Conservation (phyloP, 192 early-diverging fungal species). For the Spizellomyces punctatus region DNA sequence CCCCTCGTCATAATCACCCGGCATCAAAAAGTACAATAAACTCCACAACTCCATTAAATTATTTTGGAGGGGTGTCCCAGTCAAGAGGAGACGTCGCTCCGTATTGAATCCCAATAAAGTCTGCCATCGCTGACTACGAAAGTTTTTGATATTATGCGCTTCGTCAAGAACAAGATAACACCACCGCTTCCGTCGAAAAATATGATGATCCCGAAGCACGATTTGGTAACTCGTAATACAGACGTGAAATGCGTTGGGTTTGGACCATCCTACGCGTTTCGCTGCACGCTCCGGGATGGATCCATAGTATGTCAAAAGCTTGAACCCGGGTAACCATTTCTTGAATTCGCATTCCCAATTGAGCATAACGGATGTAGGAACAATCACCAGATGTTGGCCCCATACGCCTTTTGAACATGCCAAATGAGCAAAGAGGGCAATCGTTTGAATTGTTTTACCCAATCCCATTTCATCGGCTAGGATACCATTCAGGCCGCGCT, state of each 20-base stretch:
- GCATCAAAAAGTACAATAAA: conserved; percentile 93
- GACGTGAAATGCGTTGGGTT: conserved; percentile 71
- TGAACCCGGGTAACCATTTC: conserved; percentile 79
- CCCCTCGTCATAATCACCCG: conserved; percentile 27
- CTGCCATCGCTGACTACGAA: conserved; percentile 73
- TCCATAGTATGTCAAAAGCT: conserved; percentile 88
- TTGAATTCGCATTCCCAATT: conserved; percentile 93
- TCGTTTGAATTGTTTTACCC: conserved; percentile 91
- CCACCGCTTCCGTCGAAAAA: conserved; percentile 86
- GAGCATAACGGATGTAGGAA: conserved; percentile 84
- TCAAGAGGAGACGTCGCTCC: conserved; percentile 81
- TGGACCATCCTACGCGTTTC: conserved; percentile 27
- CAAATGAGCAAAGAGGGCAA: conserved; percentile 85
- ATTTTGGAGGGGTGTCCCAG: conserved; percentile 96
- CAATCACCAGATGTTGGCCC: conserved; percentile 85
- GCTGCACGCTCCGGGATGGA: conserved; percentile 78
- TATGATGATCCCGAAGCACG: conserved; percentile 78
- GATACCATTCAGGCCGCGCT: conserved; percentile 97
- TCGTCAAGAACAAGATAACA: conserved; percentile 95
- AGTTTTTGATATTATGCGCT: conserved; percentile 93
- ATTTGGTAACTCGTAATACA: conserved; percentile 89
- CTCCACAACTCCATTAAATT: conserved; percentile 97
- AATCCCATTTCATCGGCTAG: conserved; percentile 64
- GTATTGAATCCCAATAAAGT: conserved; percentile 81
- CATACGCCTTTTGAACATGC: conserved; percentile 93